Conservation (phyloP, 352 stramenopile species). For the Phytophthora fragariae region DNA sequence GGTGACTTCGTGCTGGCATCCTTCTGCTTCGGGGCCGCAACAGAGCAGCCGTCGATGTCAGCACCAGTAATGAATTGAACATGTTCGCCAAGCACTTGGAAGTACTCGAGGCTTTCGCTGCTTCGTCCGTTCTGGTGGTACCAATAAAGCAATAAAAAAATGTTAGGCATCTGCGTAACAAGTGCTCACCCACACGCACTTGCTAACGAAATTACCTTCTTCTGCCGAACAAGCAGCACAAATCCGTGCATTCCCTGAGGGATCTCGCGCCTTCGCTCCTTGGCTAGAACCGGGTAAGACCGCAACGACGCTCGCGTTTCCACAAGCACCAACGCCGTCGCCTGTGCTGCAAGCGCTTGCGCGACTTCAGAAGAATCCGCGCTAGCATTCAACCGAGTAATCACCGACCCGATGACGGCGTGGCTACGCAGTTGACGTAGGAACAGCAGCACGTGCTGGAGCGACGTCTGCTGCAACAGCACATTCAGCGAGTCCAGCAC, state of each 20-base stretch:
- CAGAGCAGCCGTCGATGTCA: slow-evolving; percentile 4
- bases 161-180: slow-evolving; percentile 4
- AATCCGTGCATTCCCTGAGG: slow-evolving; percentile 66
- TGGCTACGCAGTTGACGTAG: slow-evolving; percentile 44
- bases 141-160: neutral
- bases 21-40: neutral
- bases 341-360: slow-evolving; percentile 45
- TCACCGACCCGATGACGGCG: slow-evolving; percentile 50
- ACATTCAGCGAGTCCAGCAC: slow-evolving; percentile 74
- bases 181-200: neutral
- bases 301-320: slow-evolving; percentile 65
- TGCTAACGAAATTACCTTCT: slow-evolving; percentile 57
- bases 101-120: slow-evolving; percentile 75
- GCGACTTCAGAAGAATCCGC: slow-evolving; percentile 23
- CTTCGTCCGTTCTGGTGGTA: slow-evolving; percentile 65
- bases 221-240: slow-evolving; percentile 65
- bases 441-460: slow-evolving; percentile 54
- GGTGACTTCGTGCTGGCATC: neutral
- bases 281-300: slow-evolving; percentile 65
- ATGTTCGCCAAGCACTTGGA: slow-evolving; percentile 41
- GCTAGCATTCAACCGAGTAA: slow-evolving; percentile 58
- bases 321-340: slow-evolving; percentile 60
- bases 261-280: slow-evolving; percentile 67
- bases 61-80: slow-evolving; percentile 38
- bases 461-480: slow-evolving; percentile 58